phyloP scores from a whole-genome alignment of 1,284 basidiomycete genomes.

The Leccinum griseonigrum region DNA sequence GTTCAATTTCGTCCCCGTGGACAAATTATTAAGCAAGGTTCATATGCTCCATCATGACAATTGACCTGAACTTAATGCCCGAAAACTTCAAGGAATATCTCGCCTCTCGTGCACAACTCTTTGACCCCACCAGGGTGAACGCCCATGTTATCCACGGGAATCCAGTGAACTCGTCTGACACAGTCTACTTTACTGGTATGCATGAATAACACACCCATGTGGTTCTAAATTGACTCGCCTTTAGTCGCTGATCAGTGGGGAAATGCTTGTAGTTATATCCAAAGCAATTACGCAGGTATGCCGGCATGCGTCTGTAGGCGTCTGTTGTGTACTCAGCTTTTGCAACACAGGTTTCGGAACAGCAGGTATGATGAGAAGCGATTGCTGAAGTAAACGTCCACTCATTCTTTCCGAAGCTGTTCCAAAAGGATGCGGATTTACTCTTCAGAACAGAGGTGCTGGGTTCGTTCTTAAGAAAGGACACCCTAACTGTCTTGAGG shows the following conservation, averaged over 20 bases:
- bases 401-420: constrained; percentile 51
- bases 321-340: not conserved
- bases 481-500: constrained; percentile 81
- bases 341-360: constrained; percentile 66
- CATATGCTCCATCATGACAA: constrained; percentile 39
- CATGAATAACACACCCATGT: not conserved
- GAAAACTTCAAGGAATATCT: constrained; percentile 67
- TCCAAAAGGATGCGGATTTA: constrained; percentile 93
- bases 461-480: constrained; percentile 79
- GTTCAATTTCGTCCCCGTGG: constrained; percentile 69
- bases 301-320: not conserved
- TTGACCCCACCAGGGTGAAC: constrained; percentile 68
- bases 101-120: constrained; percentile 72
- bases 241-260: constrained; percentile 84
- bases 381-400: not conserved
- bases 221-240: not conserved
- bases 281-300: constrained; percentile 85
- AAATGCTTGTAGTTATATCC: constrained; percentile 93
- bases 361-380: constrained; percentile 47
- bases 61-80: not conserved
- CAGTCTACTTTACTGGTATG: constrained; percentile 87
- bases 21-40: constrained; percentile 80
- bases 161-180: constrained; percentile 83
- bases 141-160: constrained; percentile 72
- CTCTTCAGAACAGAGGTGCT: constrained; percentile 90